These are phyloP conservation scores for Leishmania amazonensis DNA, from an alignment of 208 protist species.

Conservation along the genomic window DNA sequence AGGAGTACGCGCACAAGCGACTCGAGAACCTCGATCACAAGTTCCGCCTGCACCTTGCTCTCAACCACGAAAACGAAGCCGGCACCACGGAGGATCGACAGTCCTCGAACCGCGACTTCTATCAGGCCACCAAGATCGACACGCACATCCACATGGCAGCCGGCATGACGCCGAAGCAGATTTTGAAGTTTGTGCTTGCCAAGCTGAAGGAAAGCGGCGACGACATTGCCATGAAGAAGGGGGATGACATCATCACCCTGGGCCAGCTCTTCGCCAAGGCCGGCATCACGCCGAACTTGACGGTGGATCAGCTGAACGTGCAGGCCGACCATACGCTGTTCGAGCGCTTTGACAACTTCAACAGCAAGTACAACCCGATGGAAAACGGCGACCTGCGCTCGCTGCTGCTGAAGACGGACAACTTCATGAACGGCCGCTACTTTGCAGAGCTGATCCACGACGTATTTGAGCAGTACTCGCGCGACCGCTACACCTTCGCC, in stretches of 20 bases:
- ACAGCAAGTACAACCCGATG: conserved; percentile 98
- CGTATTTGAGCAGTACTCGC: conserved; percentile 95
- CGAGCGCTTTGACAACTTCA: conserved; percentile 99
- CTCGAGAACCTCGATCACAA: conserved; percentile 93
- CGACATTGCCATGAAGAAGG: conserved; percentile 92
- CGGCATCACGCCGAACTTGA: conserved; percentile 91
- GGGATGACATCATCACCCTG: conserved; percentile 86
- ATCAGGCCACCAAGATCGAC: conserved; percentile 96
- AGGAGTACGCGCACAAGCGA: conserved; percentile 92
- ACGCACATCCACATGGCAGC: conserved; percentile 97
- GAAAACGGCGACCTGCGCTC: conserved; percentile 94
- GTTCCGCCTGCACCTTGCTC: conserved; percentile 92
- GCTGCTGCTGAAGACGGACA: conserved; percentile 99
- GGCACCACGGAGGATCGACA: conserved; percentile 84
- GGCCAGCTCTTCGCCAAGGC: conserved; percentile 85
- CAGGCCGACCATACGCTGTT: conserved; percentile 96
- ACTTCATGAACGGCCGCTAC: conserved; percentile 97
- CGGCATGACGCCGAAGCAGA: conserved; percentile 94
- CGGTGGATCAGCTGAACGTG: conserved; percentile 96
- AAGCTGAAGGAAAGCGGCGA: conserved; percentile 92
- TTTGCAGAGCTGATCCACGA: conserved; percentile 97
- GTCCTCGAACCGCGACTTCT: conserved; percentile 94
- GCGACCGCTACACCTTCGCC: conserved; percentile 96
- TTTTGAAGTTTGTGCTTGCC: conserved; percentile 94
- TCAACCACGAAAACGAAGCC: conserved; percentile 93